Evolutionary conservation across 2,329 filamentous ascomycete species (phyloP), one percentile per base, ranked within the genome.

Genomic region (Westerdykella sp.): DNA sequence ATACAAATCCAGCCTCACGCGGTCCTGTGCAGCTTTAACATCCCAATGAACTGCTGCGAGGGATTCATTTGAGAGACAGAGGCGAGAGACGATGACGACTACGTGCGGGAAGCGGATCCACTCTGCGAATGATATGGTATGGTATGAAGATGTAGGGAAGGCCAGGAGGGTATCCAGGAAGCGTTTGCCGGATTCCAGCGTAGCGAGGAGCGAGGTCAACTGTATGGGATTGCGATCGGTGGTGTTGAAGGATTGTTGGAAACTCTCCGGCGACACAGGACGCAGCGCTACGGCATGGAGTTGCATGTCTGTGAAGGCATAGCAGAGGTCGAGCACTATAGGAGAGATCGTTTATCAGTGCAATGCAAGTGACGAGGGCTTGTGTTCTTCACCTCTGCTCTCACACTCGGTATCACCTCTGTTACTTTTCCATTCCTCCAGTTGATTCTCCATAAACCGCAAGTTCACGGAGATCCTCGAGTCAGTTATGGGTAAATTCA

Each of bases 101-200:
- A 59, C 59, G 13, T 49, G 41, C 5, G 63, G 63, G 6, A 66
- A 43, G 11, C 55, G 56, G 52, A 59, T 59, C 62, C 62, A 66
- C 32, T 64, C 62, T 6, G 56, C 47, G 25, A 64, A 64, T 3
- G 62, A 58, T 11, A 66, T 45, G 1, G 60, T 44, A 39, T 62
- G 50, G 38, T 65, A 65, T 4, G 62, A 52, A 0, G 54, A 87
- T n/a, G 84, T 88, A 4, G 80, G 76, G 16, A 89, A 76, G 18
- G 76, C 77, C 4, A 91, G 74, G 23, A 93, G 78, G 47, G 81
- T 72, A 63, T 87, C 81, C 30, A 91, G 79, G 3, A 81, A 78
- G 34, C 81, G 74, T 46, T 73, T 73, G 2, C 84, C 81, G 57
- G 91, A 87, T 63, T 84, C 85, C 1, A 66, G 49, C 6, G 56